phyloP scores from a whole-genome alignment of 495 filamentous ascomycete genomes.

The Neurospora sp. region DNA sequence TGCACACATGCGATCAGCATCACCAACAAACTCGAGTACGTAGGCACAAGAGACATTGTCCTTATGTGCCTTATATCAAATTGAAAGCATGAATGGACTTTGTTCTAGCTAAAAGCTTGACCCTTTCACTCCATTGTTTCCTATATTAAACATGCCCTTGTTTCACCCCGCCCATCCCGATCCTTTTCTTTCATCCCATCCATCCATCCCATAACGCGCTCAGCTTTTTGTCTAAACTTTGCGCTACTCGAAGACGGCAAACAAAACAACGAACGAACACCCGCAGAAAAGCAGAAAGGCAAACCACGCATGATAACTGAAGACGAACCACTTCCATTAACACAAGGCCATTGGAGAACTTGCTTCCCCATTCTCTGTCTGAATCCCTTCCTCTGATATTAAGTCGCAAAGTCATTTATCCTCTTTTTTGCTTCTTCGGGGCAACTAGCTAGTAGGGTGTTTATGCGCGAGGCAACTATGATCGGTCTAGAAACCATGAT shows the following conservation, averaged over 20 bases:
- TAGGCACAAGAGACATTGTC: neutral
- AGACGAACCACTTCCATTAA: neutral
- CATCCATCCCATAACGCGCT: neutral
- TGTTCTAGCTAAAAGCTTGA: neutral
- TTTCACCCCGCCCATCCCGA: neutral
- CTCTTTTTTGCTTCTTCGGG: neutral
- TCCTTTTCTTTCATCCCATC: neutral
- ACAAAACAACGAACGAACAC: neutral
- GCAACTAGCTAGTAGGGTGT: neutral
- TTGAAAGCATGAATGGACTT: neutral
- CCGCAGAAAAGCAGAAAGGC: neutral
- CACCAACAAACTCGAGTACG: neutral
- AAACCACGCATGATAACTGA: neutral
- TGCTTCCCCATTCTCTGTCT: neutral
- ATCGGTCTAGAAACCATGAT: neutral
- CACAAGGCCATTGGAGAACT: neutral
- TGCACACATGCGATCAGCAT: neutral
- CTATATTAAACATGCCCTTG: neutral
- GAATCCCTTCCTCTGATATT: neutral
- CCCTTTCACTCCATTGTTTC: neutral
- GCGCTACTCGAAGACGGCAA: neutral
- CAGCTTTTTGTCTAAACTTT: neutral
- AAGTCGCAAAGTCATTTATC: neutral
- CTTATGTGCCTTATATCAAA: neutral
- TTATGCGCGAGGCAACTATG: neutral